These are phyloP conservation scores for Flaveria ramosissima DNA, from an alignment of 129 eudicot species.

Conservation along the genomic window DNA sequence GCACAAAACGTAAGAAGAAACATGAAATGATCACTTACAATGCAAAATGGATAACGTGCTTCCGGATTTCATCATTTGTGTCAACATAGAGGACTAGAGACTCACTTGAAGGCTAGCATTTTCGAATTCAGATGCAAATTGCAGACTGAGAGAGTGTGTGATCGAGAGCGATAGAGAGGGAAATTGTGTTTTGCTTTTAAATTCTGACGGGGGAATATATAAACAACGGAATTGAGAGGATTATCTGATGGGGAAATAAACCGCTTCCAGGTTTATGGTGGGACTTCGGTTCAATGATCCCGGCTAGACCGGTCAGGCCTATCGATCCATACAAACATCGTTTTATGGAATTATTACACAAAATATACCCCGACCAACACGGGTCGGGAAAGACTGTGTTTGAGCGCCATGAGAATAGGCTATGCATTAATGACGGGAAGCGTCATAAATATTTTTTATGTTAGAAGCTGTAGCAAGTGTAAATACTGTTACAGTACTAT, in stretches of 20 bases:
- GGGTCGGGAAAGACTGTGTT: too few relatives aligned
- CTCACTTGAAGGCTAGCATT: conserved; percentile 67
- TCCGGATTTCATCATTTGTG: background rate
- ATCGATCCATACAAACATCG: too few relatives aligned
- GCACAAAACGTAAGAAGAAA: conserved; percentile 20
- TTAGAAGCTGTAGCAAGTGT: too few relatives aligned
- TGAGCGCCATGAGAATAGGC: too few relatives aligned
- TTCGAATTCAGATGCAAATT: conserved; percentile 26
- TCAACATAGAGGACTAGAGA: conserved; percentile 12
- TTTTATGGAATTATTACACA: too few relatives aligned
- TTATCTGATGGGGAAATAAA: background rate
- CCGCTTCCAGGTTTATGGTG: conserved; percentile 17
- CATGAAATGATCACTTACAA: conserved; percentile 15
- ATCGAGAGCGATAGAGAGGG: conserved; percentile 31
- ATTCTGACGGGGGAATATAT: background rate
- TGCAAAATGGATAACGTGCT: conserved; percentile 8
- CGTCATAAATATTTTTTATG: too few relatives aligned
- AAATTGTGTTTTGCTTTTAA: conserved; percentile 10
- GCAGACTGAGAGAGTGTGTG: conserved; percentile 11
- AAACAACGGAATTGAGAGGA: conserved; percentile 3
- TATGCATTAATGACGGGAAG: too few relatives aligned
- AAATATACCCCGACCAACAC: too few relatives aligned
- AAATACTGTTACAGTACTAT: too few relatives aligned
- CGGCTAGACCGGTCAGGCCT: too few relatives aligned
- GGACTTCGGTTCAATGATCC: too few relatives aligned